Evolutionary conservation across 2,329 filamentous ascomycete species (phyloP).

Genomic region (Xylaria multiplex): DNA sequence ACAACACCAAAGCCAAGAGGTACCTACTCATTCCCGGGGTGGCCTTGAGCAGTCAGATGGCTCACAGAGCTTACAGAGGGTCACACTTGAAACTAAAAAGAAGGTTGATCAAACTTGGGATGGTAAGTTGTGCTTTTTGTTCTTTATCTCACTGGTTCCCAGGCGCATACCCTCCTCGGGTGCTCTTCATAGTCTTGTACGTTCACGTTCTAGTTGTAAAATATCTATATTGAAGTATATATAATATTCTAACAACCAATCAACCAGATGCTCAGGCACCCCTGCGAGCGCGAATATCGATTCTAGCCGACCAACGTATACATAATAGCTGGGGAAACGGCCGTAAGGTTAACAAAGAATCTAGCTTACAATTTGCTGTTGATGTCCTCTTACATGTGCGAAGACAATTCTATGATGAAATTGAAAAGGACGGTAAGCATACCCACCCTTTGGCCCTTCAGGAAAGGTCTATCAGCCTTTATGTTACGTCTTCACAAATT

Average conservation of each 20-base stretch:
- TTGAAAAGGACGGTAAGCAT: constrained; percentile 59
- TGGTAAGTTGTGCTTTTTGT: constrained; percentile 21
- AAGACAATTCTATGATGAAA: constrained; percentile 71
- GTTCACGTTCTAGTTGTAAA: neutral
- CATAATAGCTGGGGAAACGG: constrained; percentile 72
- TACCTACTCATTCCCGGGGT: constrained; percentile 46
- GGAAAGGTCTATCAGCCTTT: neutral
- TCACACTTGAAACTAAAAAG: constrained; percentile 64
- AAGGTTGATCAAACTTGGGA: constrained; percentile 76
- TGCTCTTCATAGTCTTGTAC: neutral
- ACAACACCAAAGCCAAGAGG: constrained; percentile 54
- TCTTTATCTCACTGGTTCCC: neutral
- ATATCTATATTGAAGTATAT: neutral
- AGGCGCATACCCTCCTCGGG: too few species aligned
- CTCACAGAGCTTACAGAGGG: constrained; percentile 39
- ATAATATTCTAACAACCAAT: constrained; percentile 4
- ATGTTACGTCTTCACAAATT: neutral
- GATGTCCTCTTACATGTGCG: constrained; percentile 76
- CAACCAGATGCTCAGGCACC: constrained; percentile 68
- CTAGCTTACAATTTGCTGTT: constrained; percentile 74
- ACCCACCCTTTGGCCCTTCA: neutral
- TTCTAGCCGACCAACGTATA: constrained; percentile 77
- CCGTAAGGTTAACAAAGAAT: constrained; percentile 70
- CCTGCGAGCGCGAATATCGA: constrained; percentile 70
- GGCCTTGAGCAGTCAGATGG: constrained; percentile 50